Evolutionary conservation across 352 stramenopile species (phyloP), one percentile per base, ranked within the genome.

Genomic region (Phytopythium litorale): DNA sequence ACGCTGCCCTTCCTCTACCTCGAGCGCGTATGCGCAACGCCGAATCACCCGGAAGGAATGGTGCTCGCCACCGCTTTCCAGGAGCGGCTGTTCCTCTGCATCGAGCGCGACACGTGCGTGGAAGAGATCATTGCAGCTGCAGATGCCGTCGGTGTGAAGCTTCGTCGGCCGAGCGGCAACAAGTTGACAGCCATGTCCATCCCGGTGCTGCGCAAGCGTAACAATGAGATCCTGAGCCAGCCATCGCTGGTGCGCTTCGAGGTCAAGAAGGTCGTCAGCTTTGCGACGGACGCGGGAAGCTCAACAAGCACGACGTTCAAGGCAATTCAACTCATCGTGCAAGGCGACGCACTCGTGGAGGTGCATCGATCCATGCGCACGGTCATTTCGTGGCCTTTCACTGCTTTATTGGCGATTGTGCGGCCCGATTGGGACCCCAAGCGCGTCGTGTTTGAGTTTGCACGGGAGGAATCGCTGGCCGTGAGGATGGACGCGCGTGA

Each of bases 21-120:
- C n/a, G 75, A 80, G 15, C 70, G 68, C 11, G 71, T 78, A 9
- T 78, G 72, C 0, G 72, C 67, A 12, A 87, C 75, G 0, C 64
- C 61, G 5, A 70, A 75, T 3, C 74, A 89, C 46, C 66, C 66
- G 0, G 81, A 89, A 23, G 81, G 75, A 4, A 72, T 92, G 60
- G 77, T 89, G 58, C 57, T 92, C 28, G 74, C 68, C 1, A 89
- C 76, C 9, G 58, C 79, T 18, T 92, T 83, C 59, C 75, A 89
- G 16, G 79, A 89, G 58, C 79, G 79, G 4, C 71, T 92, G 16
- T 92, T 92, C 58, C 71, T 87, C 4, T 90, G 80, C 67, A 65
- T 57, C 18, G 73, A 82, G 40, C 72, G 83, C 37, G 71, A 79
- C 51, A 71, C 88, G 46, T 92, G 83, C 62, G 59, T 92, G 32